Evolutionary conservation across 371 early-diverging fungal species (phyloP).

Genomic region (Apophysomyces sp.): DNA sequence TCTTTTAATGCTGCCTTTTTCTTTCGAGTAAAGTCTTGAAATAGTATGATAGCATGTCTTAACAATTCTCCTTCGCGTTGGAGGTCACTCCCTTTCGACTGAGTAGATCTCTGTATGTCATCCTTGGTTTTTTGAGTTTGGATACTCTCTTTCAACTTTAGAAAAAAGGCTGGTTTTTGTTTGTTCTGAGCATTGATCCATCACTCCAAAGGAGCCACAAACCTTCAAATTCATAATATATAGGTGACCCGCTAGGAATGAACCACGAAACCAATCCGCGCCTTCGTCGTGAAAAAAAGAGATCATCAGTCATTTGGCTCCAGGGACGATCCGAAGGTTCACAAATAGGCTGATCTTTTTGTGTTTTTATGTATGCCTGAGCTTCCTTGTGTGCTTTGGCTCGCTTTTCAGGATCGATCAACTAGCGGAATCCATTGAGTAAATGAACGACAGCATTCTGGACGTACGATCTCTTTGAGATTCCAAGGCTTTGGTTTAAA

Average conservation of each 20-base stretch:
- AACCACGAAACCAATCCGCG: slow-evolving; percentile 41
- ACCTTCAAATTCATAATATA: slow-evolving; percentile 49
- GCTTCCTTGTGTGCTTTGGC: slow-evolving; percentile 34
- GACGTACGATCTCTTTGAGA: slow-evolving; percentile 40
- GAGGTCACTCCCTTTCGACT: neutral
- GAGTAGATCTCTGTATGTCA: neutral
- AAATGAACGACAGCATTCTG: neutral
- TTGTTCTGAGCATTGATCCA: neutral
- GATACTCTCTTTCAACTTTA: slow-evolving; percentile 30
- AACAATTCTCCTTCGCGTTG: slow-evolving; percentile 44
- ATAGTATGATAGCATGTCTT: slow-evolving; percentile 53
- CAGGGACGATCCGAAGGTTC: slow-evolving; percentile 19
- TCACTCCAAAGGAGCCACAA: neutral
- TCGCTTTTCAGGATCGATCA: slow-evolving; percentile 24
- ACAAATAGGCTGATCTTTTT: neutral
- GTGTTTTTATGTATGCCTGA: slow-evolving; percentile 28
- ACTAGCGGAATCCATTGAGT: slow-evolving; percentile 11
- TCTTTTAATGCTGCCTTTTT: slow-evolving; percentile 35
- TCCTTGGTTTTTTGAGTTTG: slow-evolving; percentile 6
- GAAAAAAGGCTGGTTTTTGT: slow-evolving; percentile 30
- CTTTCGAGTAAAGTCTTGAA: slow-evolving; percentile 56
- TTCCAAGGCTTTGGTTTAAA: slow-evolving; percentile 35
- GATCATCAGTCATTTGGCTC: slow-evolving; percentile 40
- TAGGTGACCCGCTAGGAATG: slow-evolving; percentile 41
- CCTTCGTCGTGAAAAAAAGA: slow-evolving; percentile 41